Base-by-base conservation (phyloP, 1,284 basidiomycete species). In the Trichosporon coremiiforme region DNA sequence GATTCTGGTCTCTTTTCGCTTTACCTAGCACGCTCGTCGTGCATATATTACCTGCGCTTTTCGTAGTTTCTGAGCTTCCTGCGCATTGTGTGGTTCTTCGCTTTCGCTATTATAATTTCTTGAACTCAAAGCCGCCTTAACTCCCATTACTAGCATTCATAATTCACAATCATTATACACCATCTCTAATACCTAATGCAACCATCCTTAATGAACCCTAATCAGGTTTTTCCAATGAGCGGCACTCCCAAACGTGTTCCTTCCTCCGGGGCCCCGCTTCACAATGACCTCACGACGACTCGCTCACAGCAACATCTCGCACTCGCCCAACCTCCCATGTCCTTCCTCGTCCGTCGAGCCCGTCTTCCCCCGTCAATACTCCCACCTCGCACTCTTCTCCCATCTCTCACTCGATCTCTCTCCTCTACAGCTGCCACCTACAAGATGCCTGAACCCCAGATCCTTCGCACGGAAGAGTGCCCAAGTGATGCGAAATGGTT, bases 401-500 rank as follows among this genome's bases (percentile, higher is more conserved):
- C n/a, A 53, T 8, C 29, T 8, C 55, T 29, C 55, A 22, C 33
- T n/a, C 20, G 36, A 38, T 13, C 36, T 38, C 36, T 38, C 57
- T 29, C 31, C 0, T 62, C 29, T 4, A n/a, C 57, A 1, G 1
- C 57, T 8, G 29, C 4, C 12, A n/a, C 12, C 36, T 9, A 12
- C 22, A 64, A 13, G 38, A 41, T 41, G 63, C 22, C 63, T 38
- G 20, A 55, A 64, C 78, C 82, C 33, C 68, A 79, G 73, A 78
- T 81, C 55, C 66, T 81, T 22, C 65, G 65, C 12, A 73, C 69
- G 12, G 78, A 80, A 65, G 79, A 80, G 66, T 73, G 73, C 63
- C 74, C 77, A 67, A 77, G 76, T 2, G 78, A 80, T n/a, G 78
- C 79, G 8, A 82, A 82, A 67, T 84, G 81, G 79, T 69, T 83